These are phyloP conservation scores for Cadophora malorum DNA, from an alignment of 2,329 filamentous ascomycete genomes.

Conservation along the genomic window DNA sequence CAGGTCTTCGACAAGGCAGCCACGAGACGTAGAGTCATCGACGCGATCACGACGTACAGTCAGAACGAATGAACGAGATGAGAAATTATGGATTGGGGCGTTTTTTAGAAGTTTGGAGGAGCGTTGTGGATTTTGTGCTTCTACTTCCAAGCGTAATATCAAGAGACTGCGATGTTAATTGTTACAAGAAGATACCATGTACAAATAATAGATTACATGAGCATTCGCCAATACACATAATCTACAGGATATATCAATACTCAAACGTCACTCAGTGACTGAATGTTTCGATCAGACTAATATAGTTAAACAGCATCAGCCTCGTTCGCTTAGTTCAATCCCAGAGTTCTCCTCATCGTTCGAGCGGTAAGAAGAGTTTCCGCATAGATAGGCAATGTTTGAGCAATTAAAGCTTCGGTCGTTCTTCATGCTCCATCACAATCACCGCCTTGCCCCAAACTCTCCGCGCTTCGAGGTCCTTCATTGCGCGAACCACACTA, in stretches of 20 bases:
- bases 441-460: conserved; percentile 64
- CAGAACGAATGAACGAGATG: conserved; percentile 33
- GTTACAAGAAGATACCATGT: neutral
- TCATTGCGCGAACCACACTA: conserved; percentile 56
- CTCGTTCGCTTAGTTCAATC: no score
- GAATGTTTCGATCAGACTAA: neutral
- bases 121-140: neutral
- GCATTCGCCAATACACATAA: neutral
- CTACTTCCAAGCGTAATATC: no score
- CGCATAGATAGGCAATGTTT: no score
- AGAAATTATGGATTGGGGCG: neutral
- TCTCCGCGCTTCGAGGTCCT: conserved; percentile 56
- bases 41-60: conserved; percentile 43
- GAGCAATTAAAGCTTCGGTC: neutral
- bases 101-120: neutral
- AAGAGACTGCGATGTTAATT: neutral
- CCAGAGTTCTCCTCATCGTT: no score
- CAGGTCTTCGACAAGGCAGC: conserved; percentile 55
- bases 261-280: no score
- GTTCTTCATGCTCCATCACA: conserved; percentile 44
- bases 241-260: no score
- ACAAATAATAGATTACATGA: conserved; percentile 12
- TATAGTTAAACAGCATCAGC: neutral
- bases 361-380: no score
- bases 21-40: conserved; percentile 45